Evolutionary conservation across 2,329 filamentous ascomycete genomes (phyloP), one percentile per base, ranked within the genome.

Genomic region (Pseudogymnoascus sp.): DNA sequence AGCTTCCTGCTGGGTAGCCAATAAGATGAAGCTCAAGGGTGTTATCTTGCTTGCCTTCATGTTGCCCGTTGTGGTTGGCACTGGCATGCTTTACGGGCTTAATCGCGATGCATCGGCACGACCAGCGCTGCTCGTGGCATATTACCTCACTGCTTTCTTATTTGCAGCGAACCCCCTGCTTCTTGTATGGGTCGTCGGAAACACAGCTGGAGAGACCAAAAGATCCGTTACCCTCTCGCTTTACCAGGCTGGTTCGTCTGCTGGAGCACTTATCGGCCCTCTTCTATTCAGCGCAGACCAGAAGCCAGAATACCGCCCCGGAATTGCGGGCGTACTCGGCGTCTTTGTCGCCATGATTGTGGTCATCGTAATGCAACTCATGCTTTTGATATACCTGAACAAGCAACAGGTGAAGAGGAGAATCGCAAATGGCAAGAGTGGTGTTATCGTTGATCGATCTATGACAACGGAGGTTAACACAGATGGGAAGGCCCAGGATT

Each of bases 141-240:
- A 88, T 71, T 88, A 88, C 66, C 75, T 88, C 1, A 77, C 88
- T 0, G 81, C 84, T 0, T 88, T 88, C 70, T 74, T 89, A 6
- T 89, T 84, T 64, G 84, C 83, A 1, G 82, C 80, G 1, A 87
- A 87, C 66, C 85, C 86, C 0, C 74, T 89, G 7, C 81, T 88
- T 28, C 81, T 88, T 0, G 80, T 82, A 0, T 90, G 87, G 86
- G 84, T 88, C 62, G 79, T 88, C 5, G 84, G 81, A 12, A 89
- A 89, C 69, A 88, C 84, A 0, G 86, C 78, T 0, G 87, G 87
- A 8, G 82, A 80, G 14, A 88, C 85, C 3, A 88, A 89, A 72
- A 86, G 86, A 68, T 84, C 83, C 0, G 77, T 82, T 57, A 78
- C 84, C 38, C 84, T 87, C 78, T 82, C 81, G 0, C 72, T 87